phyloP scores from a whole-genome alignment of 768 basidiomycete species.

The Brasilioporus rufonigricans region DNA sequence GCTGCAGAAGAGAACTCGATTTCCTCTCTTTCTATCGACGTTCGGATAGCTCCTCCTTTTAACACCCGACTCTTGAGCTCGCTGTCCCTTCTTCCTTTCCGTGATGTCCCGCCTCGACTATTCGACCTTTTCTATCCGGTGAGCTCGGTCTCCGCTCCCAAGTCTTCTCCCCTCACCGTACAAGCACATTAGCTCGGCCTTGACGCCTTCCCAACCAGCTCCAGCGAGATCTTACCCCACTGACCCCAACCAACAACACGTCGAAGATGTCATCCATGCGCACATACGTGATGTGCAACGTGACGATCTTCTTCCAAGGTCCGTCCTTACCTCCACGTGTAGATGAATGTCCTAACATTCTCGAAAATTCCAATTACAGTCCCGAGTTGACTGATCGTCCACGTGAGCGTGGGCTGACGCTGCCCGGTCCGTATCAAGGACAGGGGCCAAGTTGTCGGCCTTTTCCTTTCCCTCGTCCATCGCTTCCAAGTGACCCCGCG shows the following conservation, averaged over 20 bases:
- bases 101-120: conserved; percentile 26
- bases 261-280: conserved; percentile 30
- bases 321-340: conserved; percentile 30
- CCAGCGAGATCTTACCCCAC: conserved; percentile 26
- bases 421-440: conserved; percentile 21
- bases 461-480: conserved; percentile 9
- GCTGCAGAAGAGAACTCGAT: conserved; percentile 19
- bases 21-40: conserved; percentile 9
- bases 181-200: conserved; percentile 18
- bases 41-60: conserved; percentile 6
- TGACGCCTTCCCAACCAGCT: conserved; percentile 27
- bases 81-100: background rate
- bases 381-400: conserved; percentile 17
- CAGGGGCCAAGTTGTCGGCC: conserved; percentile 13
- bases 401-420: conserved; percentile 19
- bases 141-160: background rate
- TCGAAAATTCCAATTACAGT: conserved; percentile 22
- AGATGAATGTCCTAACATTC: conserved; percentile 6
- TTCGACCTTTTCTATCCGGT: conserved; percentile 29
- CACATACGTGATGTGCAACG: conserved; percentile 26
- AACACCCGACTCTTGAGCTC: conserved; percentile 4
- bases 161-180: background rate
- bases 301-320: conserved; percentile 36
- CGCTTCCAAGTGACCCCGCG: conserved; percentile 13
- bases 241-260: conserved; percentile 27